Conservation (phyloP, 2,329 filamentous ascomycete species). For the Trichoderma asperellum region DNA sequence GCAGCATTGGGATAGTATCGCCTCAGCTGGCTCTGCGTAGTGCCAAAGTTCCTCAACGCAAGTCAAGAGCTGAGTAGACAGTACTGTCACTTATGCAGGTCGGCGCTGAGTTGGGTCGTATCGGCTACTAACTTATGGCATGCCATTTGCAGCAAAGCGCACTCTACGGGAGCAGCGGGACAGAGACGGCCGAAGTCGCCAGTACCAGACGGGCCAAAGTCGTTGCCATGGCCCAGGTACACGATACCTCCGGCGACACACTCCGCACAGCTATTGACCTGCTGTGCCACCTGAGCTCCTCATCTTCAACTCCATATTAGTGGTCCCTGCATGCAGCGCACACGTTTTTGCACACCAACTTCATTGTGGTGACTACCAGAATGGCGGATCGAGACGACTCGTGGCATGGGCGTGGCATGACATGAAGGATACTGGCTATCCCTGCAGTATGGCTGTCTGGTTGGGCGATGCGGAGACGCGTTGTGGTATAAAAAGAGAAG, state of each 20-base stretch:
- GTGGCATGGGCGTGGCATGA: constrained; percentile 11
- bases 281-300: constrained; percentile 9
- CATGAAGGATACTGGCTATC: constrained; percentile 10
- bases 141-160: not conserved
- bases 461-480: not conserved
- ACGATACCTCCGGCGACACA: not conserved
- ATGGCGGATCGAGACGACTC: constrained; percentile 23
- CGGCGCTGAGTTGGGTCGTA: not conserved
- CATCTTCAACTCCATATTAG: constrained; percentile 20
- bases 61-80: not conserved
- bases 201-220: not conserved
- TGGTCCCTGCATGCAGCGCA: constrained; percentile 23
- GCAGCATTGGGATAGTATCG: not conserved
- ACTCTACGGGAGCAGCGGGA: not conserved
- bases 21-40: not conserved
- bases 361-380: constrained; percentile 11
- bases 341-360: constrained; percentile 14
- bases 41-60: not conserved
- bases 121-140: not conserved
- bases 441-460: not conserved
- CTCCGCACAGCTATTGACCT: constrained; percentile 4
- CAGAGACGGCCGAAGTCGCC: not conserved
- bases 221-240: not conserved
- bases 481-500: not conserved
- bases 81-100: not conserved